Evolutionary conservation across 2,329 filamentous ascomycete species (phyloP), one percentile per base, ranked within the genome.

Genomic region (Trichocomaceae sp.): DNA sequence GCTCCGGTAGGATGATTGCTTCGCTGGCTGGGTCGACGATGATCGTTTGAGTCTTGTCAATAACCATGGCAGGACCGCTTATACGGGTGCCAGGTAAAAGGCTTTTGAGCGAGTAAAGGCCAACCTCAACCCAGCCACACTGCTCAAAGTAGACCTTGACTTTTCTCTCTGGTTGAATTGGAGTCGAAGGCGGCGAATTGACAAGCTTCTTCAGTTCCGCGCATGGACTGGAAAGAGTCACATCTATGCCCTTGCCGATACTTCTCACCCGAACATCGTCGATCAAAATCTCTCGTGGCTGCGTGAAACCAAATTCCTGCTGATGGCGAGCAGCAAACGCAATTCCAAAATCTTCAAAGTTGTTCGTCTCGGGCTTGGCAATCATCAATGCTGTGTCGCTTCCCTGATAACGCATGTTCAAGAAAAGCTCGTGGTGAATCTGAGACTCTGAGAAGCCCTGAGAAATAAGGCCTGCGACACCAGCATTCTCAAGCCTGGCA

Each of bases 1-100:
- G 92, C 0, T 90, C 95, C 59, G 89, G 80, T n/a, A 95, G 84
- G 33, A 96, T 78, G 20, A 90, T 72, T 0, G 91, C 91, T 20
- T 83, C 82, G 2, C 90, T 83, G 31, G 81, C 82, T 0, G 91
- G 91, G 0, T 88, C 88, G 3, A 96, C 84, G 0, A 96, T 88
- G 59, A 97, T 93, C 0, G 91, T 97, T 71, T 96, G 91, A 1
- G 72, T 75, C 37, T 72, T 64, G 54, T 74, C 91, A 2, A 90
- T 90, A 58, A 96, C 81, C 69, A 64, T 54, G 0, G 70, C 69
- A 0, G 72, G 71, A 0, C 70, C 71, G 7, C 48, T 39, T 31
- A 72, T 58, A 0, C 55, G 49, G 9, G 52, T 53, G 1, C 59
- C 58, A 47, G 57, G 57, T 2, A 57, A 31, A 2, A 69, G 52